Conservation (phyloP, 2,329 filamentous ascomycete species). For the Triangularia setosa region DNA sequence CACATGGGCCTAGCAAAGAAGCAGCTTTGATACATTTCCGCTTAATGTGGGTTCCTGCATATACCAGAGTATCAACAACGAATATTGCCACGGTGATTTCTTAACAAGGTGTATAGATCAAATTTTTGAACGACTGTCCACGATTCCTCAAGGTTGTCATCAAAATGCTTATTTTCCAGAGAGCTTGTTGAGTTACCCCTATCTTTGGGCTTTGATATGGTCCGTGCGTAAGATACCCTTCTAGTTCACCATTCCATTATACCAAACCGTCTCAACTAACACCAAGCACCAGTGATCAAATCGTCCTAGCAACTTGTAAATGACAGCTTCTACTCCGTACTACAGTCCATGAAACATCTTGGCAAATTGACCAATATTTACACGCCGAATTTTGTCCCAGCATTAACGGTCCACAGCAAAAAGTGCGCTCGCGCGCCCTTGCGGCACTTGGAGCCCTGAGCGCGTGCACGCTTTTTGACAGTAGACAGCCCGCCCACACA, state of each 20-base stretch:
- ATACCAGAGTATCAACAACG: neutral
- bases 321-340: neutral
- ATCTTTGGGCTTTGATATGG: neutral
- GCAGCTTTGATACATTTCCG: too few relatives aligned
- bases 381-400: too few relatives aligned
- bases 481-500: too few relatives aligned
- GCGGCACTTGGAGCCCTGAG: too few relatives aligned
- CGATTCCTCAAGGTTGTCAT: neutral
- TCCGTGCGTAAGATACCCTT: neutral
- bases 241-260: neutral
- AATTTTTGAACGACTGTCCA: neutral
- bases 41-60: neutral
- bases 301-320: neutral
- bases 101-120: neutral
- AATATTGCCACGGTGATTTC: neutral
- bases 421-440: too few relatives aligned
- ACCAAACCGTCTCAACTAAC: neutral
- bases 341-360: neutral
- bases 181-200: conserved; percentile 6
- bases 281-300: neutral
- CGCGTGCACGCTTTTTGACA: too few relatives aligned
- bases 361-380: neutral
- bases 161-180: neutral
- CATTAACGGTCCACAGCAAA: too few relatives aligned
- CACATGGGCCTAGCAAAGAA: too few relatives aligned